Conservation (phyloP, 164 flowering plant species). For the Chloranthus sessilifolius region DNA sequence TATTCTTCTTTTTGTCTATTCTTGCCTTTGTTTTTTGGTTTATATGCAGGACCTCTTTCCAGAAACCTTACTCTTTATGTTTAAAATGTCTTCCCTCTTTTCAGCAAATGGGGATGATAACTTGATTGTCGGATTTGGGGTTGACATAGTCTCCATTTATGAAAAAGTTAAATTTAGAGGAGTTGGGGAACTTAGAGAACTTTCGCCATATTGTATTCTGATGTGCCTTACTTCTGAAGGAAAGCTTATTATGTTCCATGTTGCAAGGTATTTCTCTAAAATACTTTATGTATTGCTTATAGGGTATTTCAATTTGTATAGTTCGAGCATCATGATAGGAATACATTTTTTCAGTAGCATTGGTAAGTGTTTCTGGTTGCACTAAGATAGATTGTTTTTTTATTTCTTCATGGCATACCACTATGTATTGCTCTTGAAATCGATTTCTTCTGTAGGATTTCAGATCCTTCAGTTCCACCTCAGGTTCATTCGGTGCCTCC, state of each 20-base stretch:
- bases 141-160: slow-evolving; percentile 49
- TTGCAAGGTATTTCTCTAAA: slow-evolving; percentile 55
- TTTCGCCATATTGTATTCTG: slow-evolving; percentile 68
- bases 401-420: too few relatives aligned
- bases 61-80: too few relatives aligned
- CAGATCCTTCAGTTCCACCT: slow-evolving; percentile 25
- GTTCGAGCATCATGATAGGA: too few relatives aligned
- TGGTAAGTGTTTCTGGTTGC: too few relatives aligned
- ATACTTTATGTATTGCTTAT: neutral
- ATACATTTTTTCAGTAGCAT: too few relatives aligned
- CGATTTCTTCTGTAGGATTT: slow-evolving; percentile 29
- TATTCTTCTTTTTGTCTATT: too few relatives aligned
- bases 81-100: slow-evolving; percentile 12
- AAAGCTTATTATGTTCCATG: slow-evolving; percentile 62
- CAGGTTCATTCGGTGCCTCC: slow-evolving; percentile 17
- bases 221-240: slow-evolving; percentile 83
- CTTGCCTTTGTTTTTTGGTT: too few relatives aligned
- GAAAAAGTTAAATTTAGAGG: slow-evolving; percentile 53
- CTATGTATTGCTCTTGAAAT: slow-evolving; percentile 4
- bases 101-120: slow-evolving; percentile 84
- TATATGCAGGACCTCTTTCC: too few relatives aligned
- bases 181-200: slow-evolving; percentile 49
- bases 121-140: slow-evolving; percentile 66
- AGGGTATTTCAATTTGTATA: too few relatives aligned
- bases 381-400: too few relatives aligned